Evolutionary conservation across 805 yeast genomes (phyloP), one percentile per base, ranked within the genome.

Genomic region (Spathaspora gorwiae): DNA sequence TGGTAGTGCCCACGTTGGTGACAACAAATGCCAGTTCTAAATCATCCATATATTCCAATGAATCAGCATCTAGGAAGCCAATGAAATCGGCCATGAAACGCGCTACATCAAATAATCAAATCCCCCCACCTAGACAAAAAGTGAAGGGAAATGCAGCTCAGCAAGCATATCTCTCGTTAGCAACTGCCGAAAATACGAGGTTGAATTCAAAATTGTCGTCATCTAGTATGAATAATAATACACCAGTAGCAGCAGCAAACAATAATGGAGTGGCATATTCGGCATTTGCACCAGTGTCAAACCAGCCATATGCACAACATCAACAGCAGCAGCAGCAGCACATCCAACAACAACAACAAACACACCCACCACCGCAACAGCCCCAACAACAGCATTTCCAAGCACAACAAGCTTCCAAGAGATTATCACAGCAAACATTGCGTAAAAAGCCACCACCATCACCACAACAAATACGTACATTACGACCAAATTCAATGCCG

Each of bases 171-270:
- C 57, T 84, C 37, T 81, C 87, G 0, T 62, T 83, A 44, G 75
- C 90, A 1, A 86, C 94, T 0, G 90, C 90, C 1, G 90, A 85
- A 56, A 86, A 86, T 60, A 86, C 94, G 0, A 72, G 90, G 47
- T 58, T 84, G 46, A 86, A 86, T 62, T 84, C 92, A 1, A 75
- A 76, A 48, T 59, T 80, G 56, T 73, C 81, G 6, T 54, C 75
- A 0, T 52, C 70, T 5, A 48, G 44, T 26, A 37, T 24, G 12
- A 38, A 44, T 31, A 15, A 14, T 26, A 46, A 46, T 26, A 29
- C n/a, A 5, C 24, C 24, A 26, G 43, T 43, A 26, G 35, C 39
- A 26, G 35, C 39, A 19, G 24, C 5, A 5, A 19, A 19, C 24
- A 19, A 5, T 14, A 37, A 37, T 30, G 46, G 47, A n/a, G 40